These are phyloP conservation scores for Basipetospora chlamydospora DNA, from an alignment of 2,329 filamentous ascomycete genomes.

Conservation along the genomic window DNA sequence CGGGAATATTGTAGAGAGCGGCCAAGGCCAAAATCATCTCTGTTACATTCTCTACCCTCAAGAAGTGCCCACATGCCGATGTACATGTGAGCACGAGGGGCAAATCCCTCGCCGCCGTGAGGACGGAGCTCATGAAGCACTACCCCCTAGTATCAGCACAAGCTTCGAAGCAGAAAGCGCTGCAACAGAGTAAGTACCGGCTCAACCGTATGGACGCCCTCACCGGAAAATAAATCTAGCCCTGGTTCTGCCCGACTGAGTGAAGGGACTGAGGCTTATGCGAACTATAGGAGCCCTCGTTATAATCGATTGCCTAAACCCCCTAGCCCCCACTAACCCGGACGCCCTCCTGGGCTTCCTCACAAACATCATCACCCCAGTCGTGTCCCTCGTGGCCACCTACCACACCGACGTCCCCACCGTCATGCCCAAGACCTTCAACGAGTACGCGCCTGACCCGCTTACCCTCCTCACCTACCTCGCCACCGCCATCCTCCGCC, in stretches of 20 bases:
- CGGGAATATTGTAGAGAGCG: conserved; percentile 4
- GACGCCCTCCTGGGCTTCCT: conserved; percentile 54
- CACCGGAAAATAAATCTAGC: not conserved
- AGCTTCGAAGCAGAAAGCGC: conserved; percentile 15
- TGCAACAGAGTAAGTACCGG: conserved; percentile 4
- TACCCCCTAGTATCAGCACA: conserved; percentile 23
- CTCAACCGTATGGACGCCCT: too few species aligned
- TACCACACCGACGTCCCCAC: conserved; percentile 73
- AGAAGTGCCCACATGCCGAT: conserved; percentile 49
- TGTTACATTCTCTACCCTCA: conserved; percentile 63
- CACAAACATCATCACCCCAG: conserved; percentile 50
- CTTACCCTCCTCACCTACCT: conserved; percentile 66
- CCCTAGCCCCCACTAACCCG: conserved; percentile 38
- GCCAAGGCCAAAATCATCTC: conserved; percentile 57
- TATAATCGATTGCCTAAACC: conserved; percentile 66
- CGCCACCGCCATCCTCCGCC: conserved; percentile 70
- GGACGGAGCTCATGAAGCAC: conserved; percentile 43
- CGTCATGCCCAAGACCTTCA: conserved; percentile 24
- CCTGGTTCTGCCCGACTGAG: too few species aligned
- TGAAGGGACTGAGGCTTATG: too few species aligned
- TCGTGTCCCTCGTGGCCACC: conserved; percentile 58
- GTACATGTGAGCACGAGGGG: conserved; percentile 49
- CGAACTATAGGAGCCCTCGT: conserved; percentile 67
- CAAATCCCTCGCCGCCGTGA: conserved; percentile 41
- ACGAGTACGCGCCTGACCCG: conserved; percentile 51